These are phyloP conservation scores for Parathielavia appendiculata DNA, from an alignment of 495 filamentous ascomycete species.

Conservation along the genomic window DNA sequence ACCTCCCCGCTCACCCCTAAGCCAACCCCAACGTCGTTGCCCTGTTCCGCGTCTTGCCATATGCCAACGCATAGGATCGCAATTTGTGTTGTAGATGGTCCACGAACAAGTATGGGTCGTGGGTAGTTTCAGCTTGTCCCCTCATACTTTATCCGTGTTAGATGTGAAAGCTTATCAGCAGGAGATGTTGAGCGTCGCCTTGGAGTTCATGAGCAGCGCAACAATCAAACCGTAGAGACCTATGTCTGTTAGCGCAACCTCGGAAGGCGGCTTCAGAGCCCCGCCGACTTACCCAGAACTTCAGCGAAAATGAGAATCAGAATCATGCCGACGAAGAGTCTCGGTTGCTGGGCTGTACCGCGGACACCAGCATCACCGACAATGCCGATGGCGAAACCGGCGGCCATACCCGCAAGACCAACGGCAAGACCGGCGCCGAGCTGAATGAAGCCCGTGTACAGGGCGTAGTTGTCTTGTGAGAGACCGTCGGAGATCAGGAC, in stretches of 20 bases:
- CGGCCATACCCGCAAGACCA: slow-evolving; percentile 93
- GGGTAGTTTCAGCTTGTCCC: slow-evolving; percentile 26
- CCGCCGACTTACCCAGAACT: slow-evolving; percentile 76
- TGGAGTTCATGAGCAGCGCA: slow-evolving; percentile 97
- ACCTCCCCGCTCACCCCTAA: slow-evolving; percentile 7
- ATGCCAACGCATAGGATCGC: slow-evolving; percentile 10
- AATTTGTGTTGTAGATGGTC: slow-evolving; percentile 7
- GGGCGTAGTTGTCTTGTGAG: slow-evolving; percentile 64
- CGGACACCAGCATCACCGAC: slow-evolving; percentile 98
- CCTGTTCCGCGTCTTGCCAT: slow-evolving; percentile 2
- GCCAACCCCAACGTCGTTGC: slow-evolving; percentile 16
- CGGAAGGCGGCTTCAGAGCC: too few relatives aligned
- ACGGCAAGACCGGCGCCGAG: slow-evolving; percentile 94
- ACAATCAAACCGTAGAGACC: slow-evolving; percentile 98
- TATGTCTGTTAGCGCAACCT: slow-evolving; percentile 29
- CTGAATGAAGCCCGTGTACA: slow-evolving; percentile 96
- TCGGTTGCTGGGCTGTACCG: slow-evolving; percentile 94
- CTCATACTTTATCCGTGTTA: slow-evolving; percentile 12
- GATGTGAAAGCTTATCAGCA: slow-evolving; percentile 28
- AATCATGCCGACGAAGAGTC: slow-evolving; percentile 99
- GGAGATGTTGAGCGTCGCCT: slow-evolving; percentile 51
- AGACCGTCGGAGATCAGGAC: slow-evolving; percentile 94
- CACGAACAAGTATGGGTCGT: slow-evolving; percentile 13
- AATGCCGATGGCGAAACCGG: slow-evolving; percentile 98
- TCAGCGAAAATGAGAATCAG: slow-evolving; percentile 99